These are phyloP conservation scores for Xylaria nigripes DNA, from an alignment of 495 filamentous ascomycete species.

Conservation along the genomic window DNA sequence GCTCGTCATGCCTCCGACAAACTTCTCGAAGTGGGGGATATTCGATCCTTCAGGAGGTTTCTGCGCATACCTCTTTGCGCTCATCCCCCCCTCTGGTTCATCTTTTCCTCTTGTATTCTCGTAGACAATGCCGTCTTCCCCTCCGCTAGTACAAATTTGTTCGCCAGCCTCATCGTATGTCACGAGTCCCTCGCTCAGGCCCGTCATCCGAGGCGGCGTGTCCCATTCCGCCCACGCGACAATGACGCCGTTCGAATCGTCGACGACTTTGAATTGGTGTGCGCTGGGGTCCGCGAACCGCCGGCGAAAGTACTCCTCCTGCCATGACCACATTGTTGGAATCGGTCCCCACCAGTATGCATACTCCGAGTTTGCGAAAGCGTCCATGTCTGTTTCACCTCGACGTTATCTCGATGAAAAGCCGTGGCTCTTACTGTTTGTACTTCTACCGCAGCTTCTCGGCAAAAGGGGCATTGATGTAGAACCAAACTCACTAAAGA, in stretches of 20 bases:
- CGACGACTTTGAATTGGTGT: constrained; percentile 22
- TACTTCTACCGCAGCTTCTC: too few species aligned
- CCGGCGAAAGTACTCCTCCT: constrained; percentile 9
- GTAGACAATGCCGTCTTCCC: too few species aligned
- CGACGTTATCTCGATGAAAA: neutral
- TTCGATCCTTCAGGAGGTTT: constrained; percentile 16
- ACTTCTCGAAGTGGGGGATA: constrained; percentile 7
- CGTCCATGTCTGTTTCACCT: constrained; percentile 14
- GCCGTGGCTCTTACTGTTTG: neutral
- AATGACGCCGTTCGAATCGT: constrained; percentile 8
- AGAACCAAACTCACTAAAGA: too few species aligned
- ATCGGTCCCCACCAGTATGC: constrained; percentile 21
- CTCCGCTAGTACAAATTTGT: neutral
- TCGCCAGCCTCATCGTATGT: constrained; percentile 13
- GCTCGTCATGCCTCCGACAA: constrained; percentile 9
- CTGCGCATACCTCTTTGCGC: neutral
- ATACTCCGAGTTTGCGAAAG: constrained; percentile 18
- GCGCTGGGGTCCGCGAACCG: constrained; percentile 17
- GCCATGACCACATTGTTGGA: constrained; percentile 14
- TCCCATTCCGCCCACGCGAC: constrained; percentile 25
- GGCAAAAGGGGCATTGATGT: too few species aligned
- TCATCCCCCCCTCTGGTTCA: neutral
- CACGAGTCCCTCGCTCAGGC: constrained; percentile 13
- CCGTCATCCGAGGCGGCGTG: constrained; percentile 7
- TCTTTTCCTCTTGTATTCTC: neutral